These are phyloP conservation scores for Amyloporia xantha DNA, from an alignment of 768 basidiomycete species.

Conservation along the genomic window DNA sequence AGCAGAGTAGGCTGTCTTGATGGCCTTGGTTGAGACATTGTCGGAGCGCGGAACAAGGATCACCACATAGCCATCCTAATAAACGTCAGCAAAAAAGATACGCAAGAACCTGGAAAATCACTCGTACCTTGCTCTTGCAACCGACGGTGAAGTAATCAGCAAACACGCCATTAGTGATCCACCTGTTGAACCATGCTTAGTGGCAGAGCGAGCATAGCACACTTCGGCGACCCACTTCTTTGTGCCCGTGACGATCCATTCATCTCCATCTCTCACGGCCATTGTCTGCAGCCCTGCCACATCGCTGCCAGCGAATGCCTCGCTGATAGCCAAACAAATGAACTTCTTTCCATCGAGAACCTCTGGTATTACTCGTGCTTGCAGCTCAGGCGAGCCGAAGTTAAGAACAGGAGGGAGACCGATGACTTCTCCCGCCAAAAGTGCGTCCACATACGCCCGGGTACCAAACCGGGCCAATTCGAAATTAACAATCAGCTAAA, in stretches of 20 bases:
- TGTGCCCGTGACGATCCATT: slow-evolving; percentile 87
- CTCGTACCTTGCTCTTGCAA: slow-evolving; percentile 58
- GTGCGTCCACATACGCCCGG: slow-evolving; percentile 82
- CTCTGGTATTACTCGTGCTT: slow-evolving; percentile 64
- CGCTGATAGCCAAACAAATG: slow-evolving; percentile 85
- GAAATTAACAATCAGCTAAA: slow-evolving; percentile 67
- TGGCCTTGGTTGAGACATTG: slow-evolving; percentile 74
- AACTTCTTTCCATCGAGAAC: slow-evolving; percentile 75
- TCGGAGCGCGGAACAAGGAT: slow-evolving; percentile 69
- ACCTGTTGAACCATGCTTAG: slow-evolving; percentile 40
- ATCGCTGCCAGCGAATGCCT: slow-evolving; percentile 90
- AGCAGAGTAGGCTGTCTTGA: slow-evolving; percentile 90
- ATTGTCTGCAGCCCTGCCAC: slow-evolving; percentile 81
- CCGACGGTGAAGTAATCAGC: slow-evolving; percentile 81
- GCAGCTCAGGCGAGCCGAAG: slow-evolving; percentile 72
- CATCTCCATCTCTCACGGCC: slow-evolving; percentile 77
- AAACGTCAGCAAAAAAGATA: not conserved
- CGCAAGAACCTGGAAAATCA: slow-evolving; percentile 1
- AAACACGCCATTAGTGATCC: slow-evolving; percentile 87
- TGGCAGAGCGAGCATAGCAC: not conserved
- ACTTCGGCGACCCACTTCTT: slow-evolving; percentile 69
- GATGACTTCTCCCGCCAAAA: slow-evolving; percentile 77
- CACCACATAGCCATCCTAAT: slow-evolving; percentile 64
- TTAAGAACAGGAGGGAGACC: slow-evolving; percentile 88
- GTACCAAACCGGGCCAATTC: slow-evolving; percentile 82